phyloP scores from a whole-genome alignment of 257 asterid species.

The Buddleja alternifolia region DNA sequence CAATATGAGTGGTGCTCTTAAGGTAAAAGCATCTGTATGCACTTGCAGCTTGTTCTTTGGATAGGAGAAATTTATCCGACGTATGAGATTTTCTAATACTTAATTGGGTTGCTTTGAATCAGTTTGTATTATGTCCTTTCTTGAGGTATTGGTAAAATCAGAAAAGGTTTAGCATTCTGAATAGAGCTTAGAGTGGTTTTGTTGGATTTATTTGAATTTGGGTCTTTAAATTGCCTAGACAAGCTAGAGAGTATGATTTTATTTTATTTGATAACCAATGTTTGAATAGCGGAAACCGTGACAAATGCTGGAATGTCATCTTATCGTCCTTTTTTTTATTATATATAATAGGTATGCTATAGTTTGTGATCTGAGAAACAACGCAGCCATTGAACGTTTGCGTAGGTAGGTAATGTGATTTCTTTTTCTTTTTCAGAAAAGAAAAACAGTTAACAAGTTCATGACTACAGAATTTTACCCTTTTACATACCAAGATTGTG shows the following conservation, averaged over 20 bases:
- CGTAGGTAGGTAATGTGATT: constrained; percentile 54
- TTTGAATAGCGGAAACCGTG: not conserved
- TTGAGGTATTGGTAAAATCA: not conserved
- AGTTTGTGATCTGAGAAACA: constrained; percentile 71
- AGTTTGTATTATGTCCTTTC: not conserved
- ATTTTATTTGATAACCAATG: not conserved
- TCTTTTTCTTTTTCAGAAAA: not conserved
- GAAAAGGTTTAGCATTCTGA: not conserved
- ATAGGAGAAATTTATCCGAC: not conserved
- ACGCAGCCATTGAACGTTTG: constrained; percentile 75
- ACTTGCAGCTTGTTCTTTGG: not conserved
- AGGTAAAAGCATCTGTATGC: constrained; percentile 1
- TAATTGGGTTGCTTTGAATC: not conserved
- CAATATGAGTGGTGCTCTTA: not conserved
- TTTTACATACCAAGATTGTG: constrained; percentile 6
- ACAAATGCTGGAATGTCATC: not conserved
- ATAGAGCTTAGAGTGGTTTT: constrained; percentile 10
- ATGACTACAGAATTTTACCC: not conserved
- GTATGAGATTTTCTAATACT: not conserved
- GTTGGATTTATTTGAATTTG: constrained; percentile 2
- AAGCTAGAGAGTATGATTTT: not conserved
- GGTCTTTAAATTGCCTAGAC: not conserved
- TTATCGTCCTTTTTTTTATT: not conserved
- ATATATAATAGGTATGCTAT: constrained; percentile 70
- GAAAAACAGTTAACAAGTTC: constrained; percentile 1